Conservation (phyloP, 352 stramenopile genomes). For the Phytophthora agathidicida region DNA sequence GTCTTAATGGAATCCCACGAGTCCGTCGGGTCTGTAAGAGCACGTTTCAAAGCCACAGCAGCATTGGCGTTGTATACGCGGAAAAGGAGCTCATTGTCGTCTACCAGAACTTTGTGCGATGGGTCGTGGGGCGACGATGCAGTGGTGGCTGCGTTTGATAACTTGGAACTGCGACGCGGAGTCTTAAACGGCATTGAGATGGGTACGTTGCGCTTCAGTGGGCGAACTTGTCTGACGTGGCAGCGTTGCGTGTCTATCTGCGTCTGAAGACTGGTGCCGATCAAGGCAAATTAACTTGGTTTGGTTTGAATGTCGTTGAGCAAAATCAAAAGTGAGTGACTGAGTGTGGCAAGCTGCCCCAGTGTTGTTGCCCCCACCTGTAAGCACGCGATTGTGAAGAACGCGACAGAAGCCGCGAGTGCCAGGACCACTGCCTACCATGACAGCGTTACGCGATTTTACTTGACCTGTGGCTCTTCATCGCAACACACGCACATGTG, state of each 20-base stretch:
- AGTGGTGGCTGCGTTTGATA: conserved; percentile 11
- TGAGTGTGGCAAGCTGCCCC: background rate
- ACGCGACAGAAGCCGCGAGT: conserved; percentile 9
- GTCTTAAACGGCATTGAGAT: conserved; percentile 30
- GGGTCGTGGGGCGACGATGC: conserved; percentile 13
- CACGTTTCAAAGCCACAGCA: conserved; percentile 23
- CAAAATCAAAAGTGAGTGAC: conserved; percentile 15
- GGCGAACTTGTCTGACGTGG: conserved; percentile 1
- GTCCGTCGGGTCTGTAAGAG: conserved; percentile 21
- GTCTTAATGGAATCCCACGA: conserved; percentile 25
- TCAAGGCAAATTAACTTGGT: background rate
- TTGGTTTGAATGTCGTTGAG: conserved; percentile 1
- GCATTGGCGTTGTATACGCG: conserved; percentile 15
- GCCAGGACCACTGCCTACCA: background rate
- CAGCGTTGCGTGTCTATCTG: conserved; percentile 18
- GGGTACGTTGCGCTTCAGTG: conserved; percentile 7
- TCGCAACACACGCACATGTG: conserved; percentile 4
- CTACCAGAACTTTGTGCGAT: conserved; percentile 25
- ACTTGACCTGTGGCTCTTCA: conserved; percentile 6
- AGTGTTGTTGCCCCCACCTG: background rate
- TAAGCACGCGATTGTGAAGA: conserved; percentile 12
- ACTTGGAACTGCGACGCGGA: background rate
- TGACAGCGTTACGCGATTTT: no score
- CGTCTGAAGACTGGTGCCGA: conserved; percentile 21
- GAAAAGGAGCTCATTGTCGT: conserved; percentile 35